phyloP scores from a whole-genome alignment of 257 asterid genomes.

The Schizonepeta tenuifolia region DNA sequence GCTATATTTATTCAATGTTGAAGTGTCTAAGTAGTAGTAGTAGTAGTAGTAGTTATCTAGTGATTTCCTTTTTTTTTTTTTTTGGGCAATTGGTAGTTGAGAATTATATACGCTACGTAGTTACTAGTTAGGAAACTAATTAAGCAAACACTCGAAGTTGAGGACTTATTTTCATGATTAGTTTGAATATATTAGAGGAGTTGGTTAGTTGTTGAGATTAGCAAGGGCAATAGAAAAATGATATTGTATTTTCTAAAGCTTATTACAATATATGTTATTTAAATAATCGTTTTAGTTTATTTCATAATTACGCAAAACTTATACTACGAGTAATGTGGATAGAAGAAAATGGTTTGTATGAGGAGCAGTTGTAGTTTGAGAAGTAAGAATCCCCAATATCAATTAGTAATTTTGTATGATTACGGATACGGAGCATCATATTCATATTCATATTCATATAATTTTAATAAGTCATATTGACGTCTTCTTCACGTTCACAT shows the following conservation, averaged over 20 bases:
- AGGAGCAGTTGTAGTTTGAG: too few relatives aligned
- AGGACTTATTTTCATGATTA: neutral
- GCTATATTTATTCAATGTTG: neutral
- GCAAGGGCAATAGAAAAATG: neutral
- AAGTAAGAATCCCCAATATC: too few relatives aligned
- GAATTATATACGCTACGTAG: constrained; percentile 21
- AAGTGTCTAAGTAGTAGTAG: neutral
- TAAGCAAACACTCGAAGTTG: neutral
- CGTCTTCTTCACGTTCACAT: too few relatives aligned
- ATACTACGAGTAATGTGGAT: too few relatives aligned
- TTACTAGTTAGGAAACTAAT: constrained; percentile 27
- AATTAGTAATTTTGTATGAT: too few relatives aligned
- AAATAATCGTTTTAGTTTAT: too few relatives aligned
- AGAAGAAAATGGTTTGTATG: too few relatives aligned
- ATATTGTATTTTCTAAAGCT: neutral
- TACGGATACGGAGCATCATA: too few relatives aligned
- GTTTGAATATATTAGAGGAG: neutral
- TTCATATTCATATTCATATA: too few relatives aligned
- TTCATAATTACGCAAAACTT: too few relatives aligned
- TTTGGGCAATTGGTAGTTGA: constrained; percentile 16
- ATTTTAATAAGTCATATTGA: too few relatives aligned
- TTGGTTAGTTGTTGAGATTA: constrained; percentile 23
- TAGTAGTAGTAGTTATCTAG: neutral
- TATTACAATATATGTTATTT: neutral
- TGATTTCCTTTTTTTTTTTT: neutral